These are phyloP conservation scores for Przewalskia tangutica DNA, from an alignment of 257 asterid species.

Conservation along the genomic window DNA sequence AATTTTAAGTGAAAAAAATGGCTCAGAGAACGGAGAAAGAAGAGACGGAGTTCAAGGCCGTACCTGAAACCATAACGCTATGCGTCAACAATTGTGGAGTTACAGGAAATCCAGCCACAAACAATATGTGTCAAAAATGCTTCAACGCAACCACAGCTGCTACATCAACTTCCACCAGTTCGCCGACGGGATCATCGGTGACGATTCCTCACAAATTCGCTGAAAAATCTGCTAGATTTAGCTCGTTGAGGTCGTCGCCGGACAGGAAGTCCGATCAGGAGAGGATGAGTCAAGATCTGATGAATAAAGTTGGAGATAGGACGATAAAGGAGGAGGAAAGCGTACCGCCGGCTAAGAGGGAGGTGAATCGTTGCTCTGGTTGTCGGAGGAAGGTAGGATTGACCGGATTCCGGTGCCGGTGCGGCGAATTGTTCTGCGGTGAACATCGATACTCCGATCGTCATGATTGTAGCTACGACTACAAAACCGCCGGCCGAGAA, in stretches of 20 bases:
- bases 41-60: conserved; percentile 74
- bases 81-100: conserved; percentile 67
- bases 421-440: conserved; percentile 80
- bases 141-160: conserved; percentile 33
- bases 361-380: conserved; percentile 70
- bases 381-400: conserved; percentile 83
- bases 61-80: conserved; percentile 48
- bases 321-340: background rate
- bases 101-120: conserved; percentile 46
- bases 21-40: conserved; percentile 79
- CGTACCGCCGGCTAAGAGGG: conserved; percentile 31
- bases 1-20: conserved; percentile 22
- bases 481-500: conserved; percentile 73
- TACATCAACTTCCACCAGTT: conserved; percentile 18
- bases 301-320: background rate
- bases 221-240: conserved; percentile 4
- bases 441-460: conserved; percentile 87
- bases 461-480: conserved; percentile 79
- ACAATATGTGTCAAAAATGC: conserved; percentile 51
- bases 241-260: conserved; percentile 25
- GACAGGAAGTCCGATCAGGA: conserved; percentile 14
- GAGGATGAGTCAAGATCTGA: too few species aligned
- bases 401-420: conserved; percentile 82
- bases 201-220: conserved; percentile 5
- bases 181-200: background rate